Evolutionary conservation across 2,329 filamentous ascomycete species (phyloP).

Genomic region (Colletotrichum tropicicola): DNA sequence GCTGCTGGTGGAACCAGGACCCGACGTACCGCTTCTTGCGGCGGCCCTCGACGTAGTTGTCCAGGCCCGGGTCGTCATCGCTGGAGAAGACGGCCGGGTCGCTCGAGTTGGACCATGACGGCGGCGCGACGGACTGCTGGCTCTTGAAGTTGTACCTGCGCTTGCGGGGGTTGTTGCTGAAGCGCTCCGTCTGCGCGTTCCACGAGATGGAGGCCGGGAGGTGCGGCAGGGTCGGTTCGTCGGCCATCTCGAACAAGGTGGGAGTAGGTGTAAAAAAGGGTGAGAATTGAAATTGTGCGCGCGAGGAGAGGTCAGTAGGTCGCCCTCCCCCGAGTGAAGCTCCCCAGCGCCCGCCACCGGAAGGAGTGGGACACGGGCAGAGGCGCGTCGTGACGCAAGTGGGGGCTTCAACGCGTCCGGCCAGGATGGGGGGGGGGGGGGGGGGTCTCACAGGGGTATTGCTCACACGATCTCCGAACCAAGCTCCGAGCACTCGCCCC

Average conservation of each 20-base stretch:
- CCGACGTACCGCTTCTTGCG: constrained; percentile 72
- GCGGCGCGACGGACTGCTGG: constrained; percentile 38
- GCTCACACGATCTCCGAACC: constrained; percentile 25
- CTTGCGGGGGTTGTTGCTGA: constrained; percentile 50
- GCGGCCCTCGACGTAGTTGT: constrained; percentile 68
- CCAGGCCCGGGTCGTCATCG: constrained; percentile 74
- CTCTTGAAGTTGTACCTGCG: constrained; percentile 42
- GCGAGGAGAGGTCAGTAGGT: neutral
- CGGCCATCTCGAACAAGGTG: constrained; percentile 40
- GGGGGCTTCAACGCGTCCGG: constrained; percentile 18
- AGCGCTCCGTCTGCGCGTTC: constrained; percentile 48
- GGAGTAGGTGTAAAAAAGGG: neutral
- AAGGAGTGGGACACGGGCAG: constrained; percentile 11
- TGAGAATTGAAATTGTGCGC: neutral
- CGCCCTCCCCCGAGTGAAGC: constrained; percentile 1
- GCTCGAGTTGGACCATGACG: constrained; percentile 67
- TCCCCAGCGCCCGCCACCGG: constrained; percentile 17
- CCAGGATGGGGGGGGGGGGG: neutral
- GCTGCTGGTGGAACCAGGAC: constrained; percentile 73
- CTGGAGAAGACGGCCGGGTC: constrained; percentile 78
- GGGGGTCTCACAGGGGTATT: neutral
- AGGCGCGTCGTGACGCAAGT: constrained; percentile 26
- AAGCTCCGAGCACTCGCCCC: constrained; percentile 27
- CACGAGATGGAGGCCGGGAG: constrained; percentile 46
- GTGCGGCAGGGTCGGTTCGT: constrained; percentile 51